A percentile compares a stretch with the other conserved stretches of the same genome.
phyloP scores from a whole-genome alignment of 192 early-diverging fungal species.

The Diversispora eburnea region DNA sequence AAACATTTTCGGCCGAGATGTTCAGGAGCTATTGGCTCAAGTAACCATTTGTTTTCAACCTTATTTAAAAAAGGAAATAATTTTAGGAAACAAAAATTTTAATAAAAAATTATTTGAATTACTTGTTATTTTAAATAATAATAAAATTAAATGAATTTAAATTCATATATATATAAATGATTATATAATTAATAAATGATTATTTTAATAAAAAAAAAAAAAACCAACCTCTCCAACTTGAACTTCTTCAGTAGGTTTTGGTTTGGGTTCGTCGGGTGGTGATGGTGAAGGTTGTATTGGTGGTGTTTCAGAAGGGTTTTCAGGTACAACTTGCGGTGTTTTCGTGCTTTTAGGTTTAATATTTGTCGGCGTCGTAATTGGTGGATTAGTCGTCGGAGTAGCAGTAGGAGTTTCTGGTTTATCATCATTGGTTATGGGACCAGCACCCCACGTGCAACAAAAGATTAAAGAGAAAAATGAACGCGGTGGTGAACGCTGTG shows the following conservation, averaged over 20 bases:
- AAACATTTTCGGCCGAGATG: slow-evolving; percentile 83
- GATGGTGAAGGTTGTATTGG: too few relatives aligned
- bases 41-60: slow-evolving; percentile 44
- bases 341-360: neutral
- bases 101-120: too few relatives aligned
- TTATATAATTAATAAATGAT: too few relatives aligned
- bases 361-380: neutral
- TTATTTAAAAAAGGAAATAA: slow-evolving; percentile 30
- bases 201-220: too few relatives aligned
- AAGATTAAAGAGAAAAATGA: slow-evolving; percentile 20
- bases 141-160: neutral
- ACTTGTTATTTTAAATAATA: neutral
- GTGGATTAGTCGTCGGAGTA: slow-evolving; percentile 1
- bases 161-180: neutral
- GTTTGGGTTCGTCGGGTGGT: too few relatives aligned
- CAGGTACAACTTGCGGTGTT: neutral
- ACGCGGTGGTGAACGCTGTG: slow-evolving; percentile 13
- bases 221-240: neutral
- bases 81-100: too few relatives aligned
- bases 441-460: slow-evolving; percentile 22
- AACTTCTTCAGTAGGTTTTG: too few relatives aligned
- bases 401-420: neutral
- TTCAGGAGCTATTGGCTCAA: slow-evolving; percentile 65
- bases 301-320: neutral
- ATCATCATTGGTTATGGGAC: neutral